A percentile compares a stretch with the other conserved stretches of the same genome.
Evolutionary conservation across 371 early-diverging fungal species (phyloP).

Genomic region (Mucor sp.): DNA sequence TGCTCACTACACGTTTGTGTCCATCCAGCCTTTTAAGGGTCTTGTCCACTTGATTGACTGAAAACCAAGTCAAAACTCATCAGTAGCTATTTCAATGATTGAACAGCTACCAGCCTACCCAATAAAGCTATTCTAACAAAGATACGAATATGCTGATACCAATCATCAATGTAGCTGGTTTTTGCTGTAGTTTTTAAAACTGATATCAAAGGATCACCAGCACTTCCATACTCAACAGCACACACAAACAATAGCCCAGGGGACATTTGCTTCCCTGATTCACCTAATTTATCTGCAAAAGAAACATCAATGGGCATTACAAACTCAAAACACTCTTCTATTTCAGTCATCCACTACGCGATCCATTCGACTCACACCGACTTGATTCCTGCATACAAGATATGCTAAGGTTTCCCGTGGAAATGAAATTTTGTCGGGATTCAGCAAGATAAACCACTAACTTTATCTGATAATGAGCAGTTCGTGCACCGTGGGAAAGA

Average conservation of each 20-base stretch:
- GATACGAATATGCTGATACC: background rate
- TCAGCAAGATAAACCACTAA: background rate
- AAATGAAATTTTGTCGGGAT: background rate
- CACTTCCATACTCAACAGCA: background rate
- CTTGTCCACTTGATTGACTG: too few species aligned
- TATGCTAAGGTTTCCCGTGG: background rate
- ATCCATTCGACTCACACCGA: background rate
- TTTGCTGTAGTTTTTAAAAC: background rate
- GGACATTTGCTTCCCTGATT: background rate
- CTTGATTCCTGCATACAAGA: background rate
- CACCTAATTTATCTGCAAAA: background rate
- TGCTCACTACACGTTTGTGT: too few species aligned
- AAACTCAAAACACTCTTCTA: background rate
- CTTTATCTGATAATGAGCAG: background rate
- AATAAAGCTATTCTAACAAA: background rate
- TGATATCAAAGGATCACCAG: background rate
- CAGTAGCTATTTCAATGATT: background rate
- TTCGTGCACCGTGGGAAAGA: constrained; percentile 1
- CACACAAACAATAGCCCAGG: background rate
- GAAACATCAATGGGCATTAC: too few species aligned
- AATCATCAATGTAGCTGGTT: background rate
- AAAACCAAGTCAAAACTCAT: background rate
- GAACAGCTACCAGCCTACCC: too few species aligned
- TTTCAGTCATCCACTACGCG: background rate
- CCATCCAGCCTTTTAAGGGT: too few species aligned